Percentiles rank a stretch among this genome's conserved stretches.
Conservation (phyloP, 805 yeast species). For the Schizosaccharomyces japonicus region DNA sequence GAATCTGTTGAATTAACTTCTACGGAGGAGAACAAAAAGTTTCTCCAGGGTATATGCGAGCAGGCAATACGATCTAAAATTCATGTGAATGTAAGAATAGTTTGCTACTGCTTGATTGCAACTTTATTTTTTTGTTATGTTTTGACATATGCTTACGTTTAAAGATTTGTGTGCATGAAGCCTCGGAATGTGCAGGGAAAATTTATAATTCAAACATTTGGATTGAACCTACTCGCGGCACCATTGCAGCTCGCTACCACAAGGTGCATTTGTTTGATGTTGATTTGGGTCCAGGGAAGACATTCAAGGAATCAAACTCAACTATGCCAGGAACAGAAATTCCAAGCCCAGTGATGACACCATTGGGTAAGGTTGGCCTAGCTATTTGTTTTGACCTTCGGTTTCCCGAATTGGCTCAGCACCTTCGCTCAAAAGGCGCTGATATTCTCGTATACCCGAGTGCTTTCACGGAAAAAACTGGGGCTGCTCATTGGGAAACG, state of each 20-base stretch:
- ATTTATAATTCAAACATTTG: slow-evolving; percentile 38
- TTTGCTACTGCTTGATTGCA: too few species aligned
- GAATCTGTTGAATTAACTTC: slow-evolving; percentile 42
- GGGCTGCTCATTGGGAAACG: slow-evolving; percentile 70
- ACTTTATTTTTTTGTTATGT: too few species aligned
- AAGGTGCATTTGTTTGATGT: slow-evolving; percentile 82
- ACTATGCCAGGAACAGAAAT: slow-evolving; percentile 33
- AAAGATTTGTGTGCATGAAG: slow-evolving; percentile 66
- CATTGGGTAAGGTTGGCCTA: slow-evolving; percentile 41
- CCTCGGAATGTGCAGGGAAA: slow-evolving; percentile 21
- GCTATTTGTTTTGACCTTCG: slow-evolving; percentile 72
- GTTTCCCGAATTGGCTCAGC: slow-evolving; percentile 55
- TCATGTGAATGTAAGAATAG: slow-evolving; percentile 25
- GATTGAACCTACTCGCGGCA: slow-evolving; percentile 37
- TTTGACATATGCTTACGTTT: not conserved
- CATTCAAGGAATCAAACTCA: slow-evolving; percentile 37
- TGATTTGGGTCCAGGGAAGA: slow-evolving; percentile 59
- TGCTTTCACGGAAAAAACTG: slow-evolving; percentile 81
- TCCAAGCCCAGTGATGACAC: slow-evolving; percentile 30
- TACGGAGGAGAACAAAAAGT: slow-evolving; percentile 21
- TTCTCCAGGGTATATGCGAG: slow-evolving; percentile 22
- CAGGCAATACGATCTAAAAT: slow-evolving; percentile 23
- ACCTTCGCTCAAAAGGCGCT: slow-evolving; percentile 37
- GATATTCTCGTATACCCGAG: slow-evolving; percentile 64
- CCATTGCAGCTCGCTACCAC: slow-evolving; percentile 45